Conservation (phyloP, 345 rosid genomes). For the Combretum micranthum region DNA sequence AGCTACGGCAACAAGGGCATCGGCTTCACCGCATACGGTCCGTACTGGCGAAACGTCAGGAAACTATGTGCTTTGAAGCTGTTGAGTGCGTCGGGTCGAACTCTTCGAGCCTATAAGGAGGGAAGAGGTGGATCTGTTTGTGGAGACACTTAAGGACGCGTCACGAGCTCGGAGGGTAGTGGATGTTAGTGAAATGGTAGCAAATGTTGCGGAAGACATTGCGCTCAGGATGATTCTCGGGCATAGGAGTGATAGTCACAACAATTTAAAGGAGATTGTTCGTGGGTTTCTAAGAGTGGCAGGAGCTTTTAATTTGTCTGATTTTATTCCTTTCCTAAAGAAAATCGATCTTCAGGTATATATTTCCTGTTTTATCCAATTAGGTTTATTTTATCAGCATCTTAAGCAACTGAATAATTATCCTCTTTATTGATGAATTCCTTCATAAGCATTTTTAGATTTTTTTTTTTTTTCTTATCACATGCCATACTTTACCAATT, state of each 20-base stretch:
- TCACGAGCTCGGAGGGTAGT: neutral
- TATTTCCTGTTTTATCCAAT: too few species aligned
- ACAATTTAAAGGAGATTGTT: neutral
- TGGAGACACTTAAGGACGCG: constrained; percentile 4
- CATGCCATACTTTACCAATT: too few species aligned
- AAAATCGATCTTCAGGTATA: constrained; percentile 4
- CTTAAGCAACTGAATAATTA: too few species aligned
- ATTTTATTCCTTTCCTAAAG: constrained; percentile 6
- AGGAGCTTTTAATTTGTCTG: constrained; percentile 2
- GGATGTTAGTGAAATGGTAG: constrained; percentile 2
- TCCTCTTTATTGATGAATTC: too few species aligned
- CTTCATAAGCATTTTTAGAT: too few species aligned
- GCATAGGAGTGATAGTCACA: neutral
- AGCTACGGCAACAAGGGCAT: constrained; percentile 11
- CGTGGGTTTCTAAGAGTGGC: neutral
- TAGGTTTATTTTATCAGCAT: too few species aligned
- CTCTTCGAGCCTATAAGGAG: constrained; percentile 12
- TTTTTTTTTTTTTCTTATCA: too few species aligned
- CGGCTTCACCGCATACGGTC: constrained; percentile 17
- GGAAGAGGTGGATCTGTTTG: constrained; percentile 1
- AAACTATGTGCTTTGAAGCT: constrained; percentile 18
- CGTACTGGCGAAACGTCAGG: constrained; percentile 23
- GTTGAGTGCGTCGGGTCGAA: constrained; percentile 15
- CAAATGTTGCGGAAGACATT: neutral
- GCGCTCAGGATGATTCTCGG: constrained; percentile 6